Evolutionary conservation across 2,329 filamentous ascomycete species (phyloP).

Genomic region (Acephala macrosclerotiorum): DNA sequence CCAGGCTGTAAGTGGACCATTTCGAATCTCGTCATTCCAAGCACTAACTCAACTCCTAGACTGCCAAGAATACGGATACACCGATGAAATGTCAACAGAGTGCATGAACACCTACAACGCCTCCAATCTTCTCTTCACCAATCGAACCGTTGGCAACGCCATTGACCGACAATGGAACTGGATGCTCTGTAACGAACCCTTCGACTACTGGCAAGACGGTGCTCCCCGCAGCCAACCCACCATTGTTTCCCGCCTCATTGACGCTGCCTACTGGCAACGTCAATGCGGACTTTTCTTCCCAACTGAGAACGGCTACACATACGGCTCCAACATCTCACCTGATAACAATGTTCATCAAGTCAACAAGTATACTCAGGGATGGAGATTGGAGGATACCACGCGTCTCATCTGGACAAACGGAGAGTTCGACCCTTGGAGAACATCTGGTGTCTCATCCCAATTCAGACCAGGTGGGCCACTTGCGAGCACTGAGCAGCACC

Average conservation of each 20-base stretch:
- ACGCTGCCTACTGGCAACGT: conserved; percentile 58
- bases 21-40: neutral
- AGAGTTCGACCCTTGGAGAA: conserved; percentile 66
- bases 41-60: conserved; percentile 41
- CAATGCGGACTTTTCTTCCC: conserved; percentile 66
- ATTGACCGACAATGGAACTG: conserved; percentile 63
- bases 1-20: conserved; percentile 54
- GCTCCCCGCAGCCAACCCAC: conserved; percentile 53
- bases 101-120: conserved; percentile 63
- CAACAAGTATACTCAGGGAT: conserved; percentile 63
- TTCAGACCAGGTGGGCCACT: conserved; percentile 63
- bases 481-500: conserved; percentile 52
- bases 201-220: conserved; percentile 62
- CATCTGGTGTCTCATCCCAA: conserved; percentile 58
- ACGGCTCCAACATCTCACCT: conserved; percentile 49
- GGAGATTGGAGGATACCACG: conserved; percentile 57
- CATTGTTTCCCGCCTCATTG: conserved; percentile 61
- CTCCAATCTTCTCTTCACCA: conserved; percentile 57
- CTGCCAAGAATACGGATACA: conserved; percentile 58
- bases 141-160: conserved; percentile 54
- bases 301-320: conserved; percentile 55
- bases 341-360: conserved; percentile 56
- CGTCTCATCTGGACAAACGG: conserved; percentile 66
- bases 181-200: conserved; percentile 68
- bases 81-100: conserved; percentile 48